Percentiles rank a stretch among this genome's conserved stretches.
Conservation (phyloP, 176 grass and related monocot genomes). For the Ensete glaucum region DNA sequence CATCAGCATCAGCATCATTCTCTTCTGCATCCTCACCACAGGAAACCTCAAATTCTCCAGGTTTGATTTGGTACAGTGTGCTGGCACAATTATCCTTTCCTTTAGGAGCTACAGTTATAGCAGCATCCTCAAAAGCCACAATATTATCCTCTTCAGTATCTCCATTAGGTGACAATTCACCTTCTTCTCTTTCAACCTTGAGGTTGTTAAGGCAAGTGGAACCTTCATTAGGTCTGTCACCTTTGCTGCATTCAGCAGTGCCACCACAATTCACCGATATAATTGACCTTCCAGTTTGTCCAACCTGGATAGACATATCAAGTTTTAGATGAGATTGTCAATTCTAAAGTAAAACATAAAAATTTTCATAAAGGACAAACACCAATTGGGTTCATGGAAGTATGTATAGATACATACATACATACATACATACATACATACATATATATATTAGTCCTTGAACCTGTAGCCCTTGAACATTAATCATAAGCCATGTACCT, state of each 20-base stretch:
- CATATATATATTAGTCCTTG: too few relatives aligned
- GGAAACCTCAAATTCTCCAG: conserved; percentile 32
- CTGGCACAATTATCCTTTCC: conserved; percentile 42
- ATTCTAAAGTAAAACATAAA: not conserved
- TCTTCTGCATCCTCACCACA: conserved; percentile 54
- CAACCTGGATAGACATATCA: conserved; percentile 19
- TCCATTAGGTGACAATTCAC: conserved; percentile 89
- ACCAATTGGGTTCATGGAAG: not conserved
- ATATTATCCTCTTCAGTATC: conserved; percentile 93
- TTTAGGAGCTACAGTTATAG: conserved; percentile 29
- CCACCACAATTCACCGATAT: conserved; percentile 39
- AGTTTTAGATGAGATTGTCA: conserved; percentile 1
- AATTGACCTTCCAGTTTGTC: conserved; percentile 21
- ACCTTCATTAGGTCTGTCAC: conserved; percentile 33
- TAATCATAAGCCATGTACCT: not conserved
- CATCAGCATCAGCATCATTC: conserved; percentile 90
- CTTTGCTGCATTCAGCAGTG: conserved; percentile 43
- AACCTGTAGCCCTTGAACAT: not conserved
- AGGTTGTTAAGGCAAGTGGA: conserved; percentile 29
- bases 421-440: too few relatives aligned
- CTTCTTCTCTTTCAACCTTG: conserved; percentile 97
- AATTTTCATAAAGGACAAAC: not conserved
- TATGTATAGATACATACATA: not conserved
- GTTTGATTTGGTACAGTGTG: conserved; percentile 38
- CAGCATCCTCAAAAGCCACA: conserved; percentile 56